Percentiles rank a stretch among this genome's conserved stretches.
phyloP scores from a whole-genome alignment of 441 rosid species.

The Populus trichocarpa region DNA sequence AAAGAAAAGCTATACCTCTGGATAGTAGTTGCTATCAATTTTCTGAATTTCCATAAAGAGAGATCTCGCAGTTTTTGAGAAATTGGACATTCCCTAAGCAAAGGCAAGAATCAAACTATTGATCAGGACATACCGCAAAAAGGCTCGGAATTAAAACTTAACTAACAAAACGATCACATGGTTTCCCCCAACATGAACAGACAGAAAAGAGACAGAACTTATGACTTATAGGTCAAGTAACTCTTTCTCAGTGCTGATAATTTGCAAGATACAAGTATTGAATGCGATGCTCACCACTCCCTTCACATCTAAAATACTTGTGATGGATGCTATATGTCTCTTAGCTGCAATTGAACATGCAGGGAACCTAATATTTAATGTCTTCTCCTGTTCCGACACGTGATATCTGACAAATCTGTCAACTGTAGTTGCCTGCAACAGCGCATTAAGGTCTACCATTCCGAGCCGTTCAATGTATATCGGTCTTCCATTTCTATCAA shows the following conservation, averaged over 20 bases:
- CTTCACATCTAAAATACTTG: slow-evolving; percentile 56
- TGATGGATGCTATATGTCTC: slow-evolving; percentile 51
- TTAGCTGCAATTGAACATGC: slow-evolving; percentile 54
- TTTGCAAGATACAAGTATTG: background rate
- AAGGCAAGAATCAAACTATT: slow-evolving; percentile 13
- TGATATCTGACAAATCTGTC: slow-evolving; percentile 53
- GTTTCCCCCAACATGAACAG: too few relatives aligned
- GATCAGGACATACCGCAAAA: slow-evolving; percentile 9
- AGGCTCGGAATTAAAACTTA: background rate
- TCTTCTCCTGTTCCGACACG: slow-evolving; percentile 57
- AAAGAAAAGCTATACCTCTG: slow-evolving; percentile 38
- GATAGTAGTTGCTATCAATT: slow-evolving; percentile 64
- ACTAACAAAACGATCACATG: too few relatives aligned
- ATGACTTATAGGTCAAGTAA: background rate
- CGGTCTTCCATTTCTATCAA: slow-evolving; percentile 57
- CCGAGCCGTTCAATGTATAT: slow-evolving; percentile 59
- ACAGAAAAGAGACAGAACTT: background rate
- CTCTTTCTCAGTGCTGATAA: background rate
- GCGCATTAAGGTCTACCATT: slow-evolving; percentile 45
- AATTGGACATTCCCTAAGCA: slow-evolving; percentile 55
- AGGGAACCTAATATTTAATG: slow-evolving; percentile 45
- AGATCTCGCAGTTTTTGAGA: slow-evolving; percentile 61
- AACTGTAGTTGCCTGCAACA: slow-evolving; percentile 38
- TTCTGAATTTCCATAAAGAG: slow-evolving; percentile 65
- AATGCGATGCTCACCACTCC: slow-evolving; percentile 44